Evolutionary conservation across 1,284 basidiomycete species (phyloP), one percentile per base, ranked within the genome.

Genomic region (Nidula niveotomentosa): DNA sequence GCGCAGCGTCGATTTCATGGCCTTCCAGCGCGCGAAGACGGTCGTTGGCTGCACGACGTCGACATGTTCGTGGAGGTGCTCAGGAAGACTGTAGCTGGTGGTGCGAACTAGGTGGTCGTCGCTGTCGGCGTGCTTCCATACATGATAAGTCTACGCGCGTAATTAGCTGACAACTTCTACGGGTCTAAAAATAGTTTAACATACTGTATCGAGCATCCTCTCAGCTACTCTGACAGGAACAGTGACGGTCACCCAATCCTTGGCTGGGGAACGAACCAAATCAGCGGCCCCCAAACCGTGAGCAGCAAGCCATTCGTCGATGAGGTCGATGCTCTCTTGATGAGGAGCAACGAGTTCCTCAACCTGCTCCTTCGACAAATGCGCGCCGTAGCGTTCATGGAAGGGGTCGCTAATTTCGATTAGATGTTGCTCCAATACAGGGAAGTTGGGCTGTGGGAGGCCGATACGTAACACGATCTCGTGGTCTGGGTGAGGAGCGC

Each of bases 1-100:
- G 44, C 66, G 57, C 13, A 84, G 68, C 0, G 77, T 83, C 7
- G 80, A 76, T 56, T 67, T 78, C 58, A 77, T 71, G 9, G 68
- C 67, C 55, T 72, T 78, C 60, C 79, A 74, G 41, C 78, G 79
- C 44, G 78, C 76, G 63, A 91, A 92, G 68, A 85, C 78, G 0
- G 88, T 90, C 0, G 90, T 92, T 0, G 90, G 90, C 56, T 89
- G 86, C 39, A 92, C 75, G 36, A 91, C 69, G 49, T 91, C 88
- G 46, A 91, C 66, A 62, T 91, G 88, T 5, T 72, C 69, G 58
- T 86, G 78, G 17, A 93, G 66, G 55, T 78, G 58, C 54, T 74
- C 75, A 0, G 90, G 90, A 8, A 93, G 73, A 60, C 84, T 85
- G 71, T 91, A 93, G 45, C 74, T 76, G 6, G 81, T 84, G 15